Conservation (phyloP, 2,329 filamentous ascomycete species). For the Sporothrix protearum region DNA sequence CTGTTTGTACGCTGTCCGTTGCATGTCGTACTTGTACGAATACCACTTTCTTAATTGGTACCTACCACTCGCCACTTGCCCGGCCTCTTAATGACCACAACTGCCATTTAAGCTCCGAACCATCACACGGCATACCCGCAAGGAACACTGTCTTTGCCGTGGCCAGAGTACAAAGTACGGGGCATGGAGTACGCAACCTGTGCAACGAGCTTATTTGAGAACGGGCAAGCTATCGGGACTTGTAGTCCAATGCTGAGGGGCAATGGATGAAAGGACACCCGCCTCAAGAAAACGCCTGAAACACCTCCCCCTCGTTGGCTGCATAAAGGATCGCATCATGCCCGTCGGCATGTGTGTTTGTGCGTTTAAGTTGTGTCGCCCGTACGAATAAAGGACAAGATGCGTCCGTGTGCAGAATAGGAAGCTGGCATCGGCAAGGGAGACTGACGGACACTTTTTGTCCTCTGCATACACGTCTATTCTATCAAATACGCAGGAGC, state of each 20-base stretch:
- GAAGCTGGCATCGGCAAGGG: background rate
- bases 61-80: background rate
- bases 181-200: background rate
- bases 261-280: background rate
- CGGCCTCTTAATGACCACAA: background rate
- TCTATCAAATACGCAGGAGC: background rate
- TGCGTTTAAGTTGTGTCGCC: background rate
- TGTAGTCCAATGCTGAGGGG: background rate
- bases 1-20: background rate
- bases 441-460: background rate
- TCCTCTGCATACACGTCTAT: background rate
- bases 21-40: background rate
- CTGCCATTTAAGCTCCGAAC: conserved; percentile 14
- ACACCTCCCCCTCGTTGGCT: background rate
- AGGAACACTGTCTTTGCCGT: background rate
- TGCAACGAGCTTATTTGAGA: background rate
- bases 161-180: background rate
- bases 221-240: background rate
- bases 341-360: background rate
- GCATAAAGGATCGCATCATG: conserved; percentile 6
- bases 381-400: background rate
- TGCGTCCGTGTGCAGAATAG: background rate
- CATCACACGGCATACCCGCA: conserved; percentile 17
- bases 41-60: too few relatives aligned
- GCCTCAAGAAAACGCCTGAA: background rate